These are phyloP conservation scores for Citrus medica DNA, from an alignment of 345 rosid species.

Conservation along the genomic window DNA sequence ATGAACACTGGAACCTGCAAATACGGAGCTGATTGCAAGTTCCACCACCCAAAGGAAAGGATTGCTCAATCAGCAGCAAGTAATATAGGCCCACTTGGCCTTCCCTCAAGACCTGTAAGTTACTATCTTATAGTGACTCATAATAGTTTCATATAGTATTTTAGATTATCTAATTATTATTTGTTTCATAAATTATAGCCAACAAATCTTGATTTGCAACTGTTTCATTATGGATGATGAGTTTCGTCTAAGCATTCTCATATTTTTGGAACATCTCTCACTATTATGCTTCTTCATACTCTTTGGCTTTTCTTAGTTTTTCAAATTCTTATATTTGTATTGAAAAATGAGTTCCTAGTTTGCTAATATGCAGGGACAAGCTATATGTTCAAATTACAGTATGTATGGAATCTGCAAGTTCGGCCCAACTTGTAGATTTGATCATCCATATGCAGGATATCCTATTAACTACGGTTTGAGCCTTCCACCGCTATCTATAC, in stretches of 20 bases:
- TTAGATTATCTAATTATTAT: not conserved
- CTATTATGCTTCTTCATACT: not conserved
- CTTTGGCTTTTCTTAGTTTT: not conserved
- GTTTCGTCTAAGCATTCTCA: not conserved
- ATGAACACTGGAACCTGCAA: slow-evolving; percentile 77
- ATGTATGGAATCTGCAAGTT: slow-evolving; percentile 65
- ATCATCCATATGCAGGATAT: slow-evolving; percentile 57
- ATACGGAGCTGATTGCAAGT: slow-evolving; percentile 82
- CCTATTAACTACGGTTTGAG: slow-evolving; percentile 37
- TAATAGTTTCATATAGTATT: not conserved
- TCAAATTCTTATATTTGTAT: not conserved
- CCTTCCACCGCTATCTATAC: slow-evolving; percentile 35
- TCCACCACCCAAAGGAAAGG: slow-evolving; percentile 76
- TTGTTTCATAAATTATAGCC: no score
- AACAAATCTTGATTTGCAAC: not conserved
- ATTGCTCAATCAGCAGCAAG: slow-evolving; percentile 36
- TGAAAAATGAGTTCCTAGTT: not conserved
- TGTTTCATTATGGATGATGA: not conserved
- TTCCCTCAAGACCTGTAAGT: slow-evolving; percentile 75
- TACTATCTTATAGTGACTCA: not conserved
- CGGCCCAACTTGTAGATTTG: slow-evolving; percentile 71
- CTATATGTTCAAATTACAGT: slow-evolving; percentile 58
- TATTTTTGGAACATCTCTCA: not conserved
- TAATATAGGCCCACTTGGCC: slow-evolving; percentile 37
- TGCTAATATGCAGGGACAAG: slow-evolving; percentile 56